These are phyloP conservation scores for Boletus insuetus DNA, from an alignment of 768 basidiomycete genomes.

Conservation along the genomic window DNA sequence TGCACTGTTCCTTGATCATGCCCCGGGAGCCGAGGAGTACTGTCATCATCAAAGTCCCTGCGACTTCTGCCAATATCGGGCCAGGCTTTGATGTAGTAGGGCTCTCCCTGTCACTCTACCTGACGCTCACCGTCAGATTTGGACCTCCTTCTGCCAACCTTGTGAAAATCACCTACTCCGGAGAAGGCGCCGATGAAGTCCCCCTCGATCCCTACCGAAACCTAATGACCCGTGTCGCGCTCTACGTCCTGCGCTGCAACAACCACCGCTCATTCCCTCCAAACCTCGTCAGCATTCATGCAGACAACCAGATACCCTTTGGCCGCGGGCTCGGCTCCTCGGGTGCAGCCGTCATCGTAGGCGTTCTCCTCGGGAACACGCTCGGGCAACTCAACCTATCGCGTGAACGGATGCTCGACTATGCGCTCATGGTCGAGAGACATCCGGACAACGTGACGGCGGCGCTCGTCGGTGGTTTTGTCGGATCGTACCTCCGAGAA, in stretches of 20 bases:
- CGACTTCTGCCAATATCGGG: slow-evolving; percentile 98
- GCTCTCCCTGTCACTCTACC: slow-evolving; percentile 86
- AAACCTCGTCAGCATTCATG: slow-evolving; percentile 64
- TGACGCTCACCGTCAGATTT: slow-evolving; percentile 68
- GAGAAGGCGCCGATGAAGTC: slow-evolving; percentile 88
- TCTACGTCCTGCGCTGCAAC: slow-evolving; percentile 96
- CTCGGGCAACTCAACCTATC: slow-evolving; percentile 73
- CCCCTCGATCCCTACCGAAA: slow-evolving; percentile 96
- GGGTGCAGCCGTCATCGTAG: slow-evolving; percentile 98
- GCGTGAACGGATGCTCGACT: slow-evolving; percentile 79
- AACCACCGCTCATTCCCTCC: slow-evolving; percentile 71
- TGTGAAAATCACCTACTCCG: slow-evolving; percentile 74
- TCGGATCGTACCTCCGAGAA: slow-evolving; percentile 92
- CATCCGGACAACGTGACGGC: slow-evolving; percentile 99
- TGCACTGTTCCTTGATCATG: slow-evolving; percentile 20
- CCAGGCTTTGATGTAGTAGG: slow-evolving; percentile 99
- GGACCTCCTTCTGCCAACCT: slow-evolving; percentile 37
- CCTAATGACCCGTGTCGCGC: slow-evolving; percentile 92
- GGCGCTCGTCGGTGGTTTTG: slow-evolving; percentile 94
- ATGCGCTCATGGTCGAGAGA: slow-evolving; percentile 97
- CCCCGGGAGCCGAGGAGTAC: slow-evolving; percentile 11
- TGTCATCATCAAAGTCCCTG: slow-evolving; percentile 83
- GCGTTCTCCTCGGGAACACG: slow-evolving; percentile 85
- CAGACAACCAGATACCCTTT: slow-evolving; percentile 93
- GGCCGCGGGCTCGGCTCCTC: slow-evolving; percentile 97